Base-by-base conservation (phyloP, 805 yeast genomes). In the Ogataea naganishii region DNA sequence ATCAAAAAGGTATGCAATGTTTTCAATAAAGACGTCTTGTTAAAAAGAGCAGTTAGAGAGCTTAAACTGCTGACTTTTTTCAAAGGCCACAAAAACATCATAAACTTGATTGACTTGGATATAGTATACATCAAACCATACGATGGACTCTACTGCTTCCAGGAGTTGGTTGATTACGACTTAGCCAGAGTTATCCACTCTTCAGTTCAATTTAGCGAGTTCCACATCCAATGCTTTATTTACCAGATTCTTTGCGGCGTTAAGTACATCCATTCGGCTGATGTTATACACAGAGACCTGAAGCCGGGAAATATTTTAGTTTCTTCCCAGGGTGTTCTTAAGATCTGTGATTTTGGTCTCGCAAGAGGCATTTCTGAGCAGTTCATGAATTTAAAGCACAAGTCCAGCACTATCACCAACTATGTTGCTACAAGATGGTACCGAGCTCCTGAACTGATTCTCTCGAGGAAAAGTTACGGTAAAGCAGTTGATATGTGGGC, bases 401-500 rank as follows among this genome's bases (percentile, higher is more conserved):
- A 51, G 29, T 52, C 60, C 11, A 57, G 50, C 18, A 63, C 69
- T 11, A 81, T 82, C 17, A 82, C 94, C 8, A 78, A 75, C 42
- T 88, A 88, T 48, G 96, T 88, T 15, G 96, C 96, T 1, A 88
- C 96, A 0, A 60, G 96, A 34, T 88, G 96, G 95, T 88, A 88
- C 47, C 64, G 97, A 26, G 96, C 96, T 0, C 97, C 97, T 0
- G 97, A 88, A 46, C 62, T 88, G 27, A 71, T 88, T 25, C 53
- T 86, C 20, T 67, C 81, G 8, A 64, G 69, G 33, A 66, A 63
- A 30, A 46, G 42, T 12, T 84, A 84, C 47, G 67, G 75, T 4
- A 80, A 80, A 34, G 64, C 72, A 15, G 80, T 88, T 27, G 97
- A 88, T 51, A 64, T 88, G 62, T 88, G 97, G 97, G 86, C 96